Base-by-base conservation (phyloP, 2,329 filamentous ascomycete species). In the Arthrocladium fulminans region DNA sequence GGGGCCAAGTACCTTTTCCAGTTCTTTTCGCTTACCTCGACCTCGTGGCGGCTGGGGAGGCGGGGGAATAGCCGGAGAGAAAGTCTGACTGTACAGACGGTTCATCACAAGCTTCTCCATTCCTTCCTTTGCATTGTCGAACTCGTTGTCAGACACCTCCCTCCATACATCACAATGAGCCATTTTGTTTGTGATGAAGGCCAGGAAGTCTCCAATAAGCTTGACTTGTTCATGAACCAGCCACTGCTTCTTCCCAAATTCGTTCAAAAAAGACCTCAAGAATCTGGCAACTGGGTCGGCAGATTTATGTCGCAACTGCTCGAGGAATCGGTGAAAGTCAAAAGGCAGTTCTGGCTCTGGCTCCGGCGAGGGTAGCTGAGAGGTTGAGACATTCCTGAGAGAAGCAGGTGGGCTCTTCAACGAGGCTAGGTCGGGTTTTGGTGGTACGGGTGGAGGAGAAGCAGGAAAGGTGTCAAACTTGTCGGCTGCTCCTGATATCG, bases 31-130 rank as follows among this genome's bases (percentile, higher is more conserved):
- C 66, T 79, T 82, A 20, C 82, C 77, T 64, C 84, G 82, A 27
- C 79, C 76, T 17, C 80, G 63, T 20, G 84, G 77, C 29, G 84
- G 76, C 2, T 83, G 83, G 52, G 88, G 84, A 2, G 88, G 84
- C 1, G 87, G 76, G 2, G 88, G 80, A 54, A 98, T 98, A 12
- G 87, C 87, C 0, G 92, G 92, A 0, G 90, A 96, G 64, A 98
- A 98, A 0, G 92, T 97, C 66, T 98, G 92, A 1, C 82, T 81
- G 66, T 98, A 98, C 3, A 98, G 71, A 49, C 94, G 76, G 64
- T 98, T 98, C 94, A 98, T 98, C 57, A 98, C 94, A 3, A 98
- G 76, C 65, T 98, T 98, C 71, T 98, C 92, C 92, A 98, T 98
- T 27, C 92, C 92, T 69, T 98, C 92, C 58, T 89, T 82, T 12